phyloP scores from a whole-genome alignment of 2,329 filamentous ascomycete genomes.

The Neoscytalidium dimidiatum region DNA sequence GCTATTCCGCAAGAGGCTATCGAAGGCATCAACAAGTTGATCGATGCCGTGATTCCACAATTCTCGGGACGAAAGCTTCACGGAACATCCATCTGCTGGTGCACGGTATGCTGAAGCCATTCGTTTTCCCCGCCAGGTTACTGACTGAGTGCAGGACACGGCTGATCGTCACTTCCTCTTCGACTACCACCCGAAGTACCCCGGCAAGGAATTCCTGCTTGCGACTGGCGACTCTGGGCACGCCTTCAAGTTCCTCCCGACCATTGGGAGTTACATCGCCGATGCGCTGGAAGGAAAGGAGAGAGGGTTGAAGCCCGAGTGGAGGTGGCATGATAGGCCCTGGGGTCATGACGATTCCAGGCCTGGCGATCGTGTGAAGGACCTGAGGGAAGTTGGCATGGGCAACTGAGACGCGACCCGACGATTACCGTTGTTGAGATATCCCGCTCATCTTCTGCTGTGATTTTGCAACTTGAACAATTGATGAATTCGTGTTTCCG shows the following conservation, averaged over 20 bases:
- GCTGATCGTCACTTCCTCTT: slow-evolving; percentile 32
- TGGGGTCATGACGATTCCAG: slow-evolving; percentile 21
- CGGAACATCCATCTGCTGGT: slow-evolving; percentile 22
- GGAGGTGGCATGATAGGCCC: slow-evolving; percentile 15
- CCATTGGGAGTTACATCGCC: slow-evolving; percentile 31
- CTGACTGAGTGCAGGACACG: slow-evolving; percentile 13
- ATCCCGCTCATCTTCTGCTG: not conserved
- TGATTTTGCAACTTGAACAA: not conserved
- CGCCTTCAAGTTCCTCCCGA: slow-evolving; percentile 35
- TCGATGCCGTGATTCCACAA: slow-evolving; percentile 48
- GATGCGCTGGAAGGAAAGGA: slow-evolving; percentile 28
- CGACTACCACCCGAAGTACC: slow-evolving; percentile 24
- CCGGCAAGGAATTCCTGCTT: slow-evolving; percentile 25
- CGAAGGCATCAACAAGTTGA: slow-evolving; percentile 34
- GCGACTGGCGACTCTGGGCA: slow-evolving; percentile 34
- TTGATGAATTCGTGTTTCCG: too few species aligned
- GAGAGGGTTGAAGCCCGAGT: slow-evolving; percentile 19
- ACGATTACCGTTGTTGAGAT: not conserved
- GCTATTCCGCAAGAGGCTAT: slow-evolving; percentile 32
- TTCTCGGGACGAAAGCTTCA: slow-evolving; percentile 33
- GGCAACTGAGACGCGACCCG: not conserved
- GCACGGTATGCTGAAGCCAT: slow-evolving; percentile 7
- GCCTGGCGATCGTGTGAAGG: slow-evolving; percentile 23
- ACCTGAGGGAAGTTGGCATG: slow-evolving; percentile 22
- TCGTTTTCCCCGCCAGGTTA: too few species aligned